Percentiles rank a stretch among this genome's conserved stretches.
These are phyloP conservation scores for Phytophthora pisi DNA, from an alignment of 352 stramenopile genomes.

Conservation along the genomic window DNA sequence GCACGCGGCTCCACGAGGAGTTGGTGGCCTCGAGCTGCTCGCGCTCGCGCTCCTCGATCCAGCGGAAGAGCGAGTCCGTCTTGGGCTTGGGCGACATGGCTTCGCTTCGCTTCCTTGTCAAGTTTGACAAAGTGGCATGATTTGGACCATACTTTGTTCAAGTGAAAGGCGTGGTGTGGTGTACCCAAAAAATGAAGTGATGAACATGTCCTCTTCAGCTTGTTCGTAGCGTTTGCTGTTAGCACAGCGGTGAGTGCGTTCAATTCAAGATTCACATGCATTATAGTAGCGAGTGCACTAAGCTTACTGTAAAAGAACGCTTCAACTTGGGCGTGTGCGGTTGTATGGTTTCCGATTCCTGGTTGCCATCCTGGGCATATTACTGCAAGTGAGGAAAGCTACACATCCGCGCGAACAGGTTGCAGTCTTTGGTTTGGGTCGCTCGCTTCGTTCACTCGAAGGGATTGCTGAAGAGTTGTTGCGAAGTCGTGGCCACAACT, in stretches of 20 bases:
- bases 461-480: not conserved
- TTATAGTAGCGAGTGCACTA: too few species aligned
- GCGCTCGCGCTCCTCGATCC: conserved; percentile 69
- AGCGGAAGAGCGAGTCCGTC: conserved; percentile 77
- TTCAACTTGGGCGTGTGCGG: not conserved
- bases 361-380: not conserved
- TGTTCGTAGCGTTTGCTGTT: not conserved
- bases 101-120: not conserved
- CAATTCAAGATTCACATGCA: too few species aligned
- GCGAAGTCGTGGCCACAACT: conserved; percentile 1
- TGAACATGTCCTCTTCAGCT: not conserved
- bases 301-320: not conserved
- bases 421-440: not conserved
- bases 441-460: conserved; percentile 1
- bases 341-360: not conserved
- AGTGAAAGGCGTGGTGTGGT: conserved; percentile 5
- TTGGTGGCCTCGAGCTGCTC: conserved; percentile 17
- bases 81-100: conserved; percentile 35
- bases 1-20: conserved; percentile 65
- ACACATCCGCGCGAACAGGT: not conserved
- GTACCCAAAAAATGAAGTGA: not conserved
- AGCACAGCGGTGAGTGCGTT: too few species aligned
- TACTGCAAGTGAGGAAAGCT: not conserved
- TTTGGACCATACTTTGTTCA: not conserved
- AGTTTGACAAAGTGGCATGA: too few species aligned